Percentiles rank a stretch among this genome's conserved stretches.
These are phyloP conservation scores for Lentinula sp. DNA, from an alignment of 768 basidiomycete genomes.

Conservation along the genomic window DNA sequence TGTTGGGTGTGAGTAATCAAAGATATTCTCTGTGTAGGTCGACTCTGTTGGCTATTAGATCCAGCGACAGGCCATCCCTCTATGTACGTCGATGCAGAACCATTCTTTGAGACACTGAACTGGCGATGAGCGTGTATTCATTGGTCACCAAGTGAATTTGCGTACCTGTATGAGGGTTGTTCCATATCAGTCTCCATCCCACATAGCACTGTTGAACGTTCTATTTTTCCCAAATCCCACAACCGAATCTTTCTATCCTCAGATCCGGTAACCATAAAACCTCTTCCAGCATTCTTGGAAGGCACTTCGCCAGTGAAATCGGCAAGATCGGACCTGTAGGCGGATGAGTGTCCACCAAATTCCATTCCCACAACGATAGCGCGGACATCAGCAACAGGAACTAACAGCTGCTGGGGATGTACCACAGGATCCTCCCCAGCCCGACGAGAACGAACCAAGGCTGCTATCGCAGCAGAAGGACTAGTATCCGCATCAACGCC, in stretches of 20 bases:
- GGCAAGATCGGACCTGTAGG: slow-evolving; percentile 46
- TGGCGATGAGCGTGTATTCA: not conserved
- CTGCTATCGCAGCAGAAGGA: slow-evolving; percentile 72
- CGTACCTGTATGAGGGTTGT: slow-evolving; percentile 71
- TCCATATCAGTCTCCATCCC: slow-evolving; percentile 74
- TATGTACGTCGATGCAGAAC: slow-evolving; percentile 46
- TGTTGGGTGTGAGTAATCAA: slow-evolving; percentile 80
- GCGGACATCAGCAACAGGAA: slow-evolving; percentile 62
- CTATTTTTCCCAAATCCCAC: slow-evolving; percentile 77
- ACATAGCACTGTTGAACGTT: slow-evolving; percentile 74
- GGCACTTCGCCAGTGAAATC: slow-evolving; percentile 34
- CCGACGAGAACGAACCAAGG: slow-evolving; percentile 69
- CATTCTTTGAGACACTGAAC: slow-evolving; percentile 30
- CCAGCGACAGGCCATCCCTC: slow-evolving; percentile 54
- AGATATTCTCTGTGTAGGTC: slow-evolving; percentile 70
- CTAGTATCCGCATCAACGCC: slow-evolving; percentile 54
- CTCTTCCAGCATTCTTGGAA: slow-evolving; percentile 39
- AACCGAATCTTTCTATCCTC: slow-evolving; percentile 83
- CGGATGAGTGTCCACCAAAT: slow-evolving; percentile 62
- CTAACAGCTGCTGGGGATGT: slow-evolving; percentile 25
- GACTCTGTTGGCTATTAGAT: slow-evolving; percentile 46
- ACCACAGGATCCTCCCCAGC: slow-evolving; percentile 22
- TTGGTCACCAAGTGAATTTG: slow-evolving; percentile 3
- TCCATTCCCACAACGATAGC: slow-evolving; percentile 68
- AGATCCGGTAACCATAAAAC: slow-evolving; percentile 83